A percentile compares a stretch with the other conserved stretches of the same genome.
Conservation (phyloP, 2,329 filamentous ascomycete genomes). For the Aspergillus bombycis region DNA sequence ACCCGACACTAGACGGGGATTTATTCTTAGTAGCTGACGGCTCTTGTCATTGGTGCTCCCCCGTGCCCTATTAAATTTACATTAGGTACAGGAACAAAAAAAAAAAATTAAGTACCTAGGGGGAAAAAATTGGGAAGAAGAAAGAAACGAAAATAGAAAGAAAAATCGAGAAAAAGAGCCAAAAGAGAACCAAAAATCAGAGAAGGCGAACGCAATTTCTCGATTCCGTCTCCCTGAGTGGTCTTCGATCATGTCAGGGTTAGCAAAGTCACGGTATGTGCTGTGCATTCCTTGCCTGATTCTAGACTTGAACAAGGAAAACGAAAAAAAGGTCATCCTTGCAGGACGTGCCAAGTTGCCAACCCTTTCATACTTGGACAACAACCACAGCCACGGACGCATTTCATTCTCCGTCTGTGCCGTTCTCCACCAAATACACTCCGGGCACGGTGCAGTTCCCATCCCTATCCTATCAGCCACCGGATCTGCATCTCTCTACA, state of each 20-base stretch:
- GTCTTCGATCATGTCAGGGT: too few relatives aligned
- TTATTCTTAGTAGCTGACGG: conserved; percentile 1
- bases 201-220: not conserved
- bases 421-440: not conserved
- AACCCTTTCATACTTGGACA: not conserved
- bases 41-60: not conserved
- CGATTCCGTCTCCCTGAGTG: too few relatives aligned
- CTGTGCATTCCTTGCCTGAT: too few relatives aligned
- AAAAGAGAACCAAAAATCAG: not conserved
- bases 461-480: not conserved
- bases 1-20: not conserved
- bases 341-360: not conserved
- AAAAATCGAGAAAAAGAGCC: not conserved
- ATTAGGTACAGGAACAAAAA: not conserved
- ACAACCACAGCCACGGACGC: not conserved
- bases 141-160: not conserved
- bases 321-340: not conserved
- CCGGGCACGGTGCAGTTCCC: not conserved
- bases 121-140: not conserved
- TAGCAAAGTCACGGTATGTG: too few relatives aligned
- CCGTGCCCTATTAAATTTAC: not conserved
- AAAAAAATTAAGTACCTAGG: not conserved
- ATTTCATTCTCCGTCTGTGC: not conserved
- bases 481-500: too few relatives aligned
- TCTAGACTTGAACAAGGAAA: not conserved